Evolutionary conservation across 108 stramenopile genomes (phyloP), one percentile per base, ranked within the genome.

Genomic region (Stephanodiscus minutulus): DNA sequence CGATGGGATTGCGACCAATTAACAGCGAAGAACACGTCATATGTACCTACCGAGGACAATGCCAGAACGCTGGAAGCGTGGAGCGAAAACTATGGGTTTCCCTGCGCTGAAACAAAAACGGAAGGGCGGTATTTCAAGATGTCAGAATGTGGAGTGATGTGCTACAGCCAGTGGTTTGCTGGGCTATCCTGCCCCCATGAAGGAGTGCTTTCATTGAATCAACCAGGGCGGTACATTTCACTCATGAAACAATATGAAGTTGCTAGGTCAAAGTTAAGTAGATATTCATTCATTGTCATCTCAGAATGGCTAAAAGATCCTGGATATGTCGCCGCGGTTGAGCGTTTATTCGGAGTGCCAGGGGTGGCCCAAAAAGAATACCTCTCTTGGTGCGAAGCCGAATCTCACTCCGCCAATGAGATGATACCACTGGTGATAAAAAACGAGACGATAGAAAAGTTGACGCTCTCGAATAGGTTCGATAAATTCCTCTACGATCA

Each of bases 251-350:
- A 73, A 35, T 63, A 60, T 28, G 13, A 44, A 0, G 72, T 82
- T 27, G 75, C 81, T 7, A 64, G 39, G 46, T 47, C 56, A 7
- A 71, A 70, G 46, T 54, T 82, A n/a, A 35, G 36, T 6, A 31
- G 65, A 24, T 82, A 82, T 44, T 72, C 77, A 46, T 49, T 82
- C 11, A 65, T 82, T 44, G 27, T 77, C 31, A 37, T 77, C 8
- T 35, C 77, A 22, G 81, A 82, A 21, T 61, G 50, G 49, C 64
- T 82, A 2, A 29, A 28, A 37, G 57, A 82, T 73, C 48, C 71
- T 46, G 43, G 22, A 12, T 82, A 82, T 60, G 81, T 47, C 1
- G 21, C 49, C 11, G 75, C 72, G 7, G 44, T 77, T 22, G 81
- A 82, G 57, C 31, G 53, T 21, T 66, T 77, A 7, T 77, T 82